phyloP scores from a whole-genome alignment of 2,329 filamentous ascomycete genomes.

The Phoma sp. region DNA sequence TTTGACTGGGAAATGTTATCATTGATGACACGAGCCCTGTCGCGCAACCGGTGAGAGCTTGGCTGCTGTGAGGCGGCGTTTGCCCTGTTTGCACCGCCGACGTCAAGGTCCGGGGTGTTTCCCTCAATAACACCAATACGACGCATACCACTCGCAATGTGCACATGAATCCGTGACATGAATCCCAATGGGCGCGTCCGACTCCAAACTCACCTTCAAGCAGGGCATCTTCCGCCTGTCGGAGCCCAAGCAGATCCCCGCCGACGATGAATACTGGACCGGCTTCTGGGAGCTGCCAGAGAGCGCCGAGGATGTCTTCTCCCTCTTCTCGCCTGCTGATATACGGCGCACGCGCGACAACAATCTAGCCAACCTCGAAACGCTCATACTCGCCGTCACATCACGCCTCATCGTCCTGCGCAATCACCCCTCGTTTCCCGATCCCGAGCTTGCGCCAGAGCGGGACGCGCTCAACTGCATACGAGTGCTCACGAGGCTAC shows the following conservation, averaged over 20 bases:
- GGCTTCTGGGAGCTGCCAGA: slow-evolving; percentile 98
- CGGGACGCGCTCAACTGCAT: slow-evolving; percentile 94
- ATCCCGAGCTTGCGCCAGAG: slow-evolving; percentile 82
- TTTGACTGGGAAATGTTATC: neutral
- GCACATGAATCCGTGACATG: slow-evolving; percentile 41
- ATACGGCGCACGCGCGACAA: slow-evolving; percentile 87
- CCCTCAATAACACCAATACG: slow-evolving; percentile 9
- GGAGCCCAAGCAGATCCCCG: slow-evolving; percentile 86
- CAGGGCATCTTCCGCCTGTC: slow-evolving; percentile 96
- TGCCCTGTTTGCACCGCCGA: slow-evolving; percentile 33
- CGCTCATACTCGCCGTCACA: slow-evolving; percentile 82
- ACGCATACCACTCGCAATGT: slow-evolving; percentile 16
- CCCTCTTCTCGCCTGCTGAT: slow-evolving; percentile 80
- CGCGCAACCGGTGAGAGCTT: slow-evolving; percentile 5
- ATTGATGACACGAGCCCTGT: neutral
- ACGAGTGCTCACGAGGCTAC: slow-evolving; percentile 83
- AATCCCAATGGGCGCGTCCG: slow-evolving; percentile 87
- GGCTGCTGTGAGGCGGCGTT: slow-evolving; percentile 6
- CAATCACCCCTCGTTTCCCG: slow-evolving; percentile 89
- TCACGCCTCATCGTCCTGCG: slow-evolving; percentile 82
- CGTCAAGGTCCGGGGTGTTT: slow-evolving; percentile 21
- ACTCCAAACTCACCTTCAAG: slow-evolving; percentile 99
- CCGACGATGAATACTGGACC: slow-evolving; percentile 91
- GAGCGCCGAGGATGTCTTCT: slow-evolving; percentile 94
- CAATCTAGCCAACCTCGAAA: slow-evolving; percentile 87